Evolutionary conservation across 2,329 filamentous ascomycete genomes (phyloP).

Genomic region (Hawksworthiomyces lignivorus): DNA sequence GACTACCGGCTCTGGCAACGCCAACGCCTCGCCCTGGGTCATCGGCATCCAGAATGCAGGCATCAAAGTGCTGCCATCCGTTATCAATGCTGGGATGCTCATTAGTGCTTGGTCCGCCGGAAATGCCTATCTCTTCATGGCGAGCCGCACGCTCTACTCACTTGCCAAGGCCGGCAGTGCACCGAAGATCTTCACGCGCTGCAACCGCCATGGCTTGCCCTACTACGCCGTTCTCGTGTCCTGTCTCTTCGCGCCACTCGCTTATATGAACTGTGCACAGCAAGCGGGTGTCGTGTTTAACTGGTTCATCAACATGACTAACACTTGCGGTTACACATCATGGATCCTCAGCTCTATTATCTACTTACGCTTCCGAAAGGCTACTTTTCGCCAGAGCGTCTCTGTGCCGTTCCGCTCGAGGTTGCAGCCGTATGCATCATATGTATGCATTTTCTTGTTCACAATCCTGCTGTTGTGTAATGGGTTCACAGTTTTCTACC

Average conservation of each 20-base stretch:
- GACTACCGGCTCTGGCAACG: slow-evolving; percentile 4
- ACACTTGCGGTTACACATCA: slow-evolving; percentile 33
- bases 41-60: slow-evolving; percentile 44
- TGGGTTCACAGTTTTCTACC: slow-evolving; percentile 29
- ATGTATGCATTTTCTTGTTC: slow-evolving; percentile 18
- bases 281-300: slow-evolving; percentile 27
- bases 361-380: slow-evolving; percentile 30
- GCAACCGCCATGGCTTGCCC: slow-evolving; percentile 28
- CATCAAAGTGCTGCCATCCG: slow-evolving; percentile 42
- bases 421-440: slow-evolving; percentile 29
- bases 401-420: slow-evolving; percentile 28
- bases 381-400: slow-evolving; percentile 29
- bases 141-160: slow-evolving; percentile 32
- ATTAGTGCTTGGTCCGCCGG: slow-evolving; percentile 50
- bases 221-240: slow-evolving; percentile 27
- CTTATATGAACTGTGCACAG: slow-evolving; percentile 32
- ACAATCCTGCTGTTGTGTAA: slow-evolving; percentile 7
- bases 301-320: slow-evolving; percentile 34
- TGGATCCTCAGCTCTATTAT: slow-evolving; percentile 32
- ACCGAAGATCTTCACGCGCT: slow-evolving; percentile 26
- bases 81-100: slow-evolving; percentile 53
- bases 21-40: slow-evolving; percentile 39
- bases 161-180: slow-evolving; percentile 32
- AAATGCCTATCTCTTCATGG: slow-evolving; percentile 48
- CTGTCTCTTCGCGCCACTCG: slow-evolving; percentile 27